These are phyloP conservation scores for Plasmopara viticola DNA, from an alignment of 352 stramenopile genomes.

Conservation along the genomic window DNA sequence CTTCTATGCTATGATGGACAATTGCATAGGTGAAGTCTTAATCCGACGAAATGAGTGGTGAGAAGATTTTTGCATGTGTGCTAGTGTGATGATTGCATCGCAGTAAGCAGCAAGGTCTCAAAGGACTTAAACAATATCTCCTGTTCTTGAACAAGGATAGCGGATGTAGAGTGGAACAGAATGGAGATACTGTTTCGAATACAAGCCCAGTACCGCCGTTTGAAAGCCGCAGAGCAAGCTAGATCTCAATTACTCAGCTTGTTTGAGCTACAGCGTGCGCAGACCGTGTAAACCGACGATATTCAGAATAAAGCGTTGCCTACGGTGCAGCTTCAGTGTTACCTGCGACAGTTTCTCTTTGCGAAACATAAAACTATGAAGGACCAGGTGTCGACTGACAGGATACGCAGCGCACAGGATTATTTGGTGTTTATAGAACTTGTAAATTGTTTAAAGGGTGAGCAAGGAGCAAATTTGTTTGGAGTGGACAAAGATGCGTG, in stretches of 20 bases:
- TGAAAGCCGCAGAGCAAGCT: slow-evolving; percentile 16
- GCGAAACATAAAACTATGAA: slow-evolving; percentile 4
- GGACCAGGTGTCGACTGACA: slow-evolving; percentile 5
- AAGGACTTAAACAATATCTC: slow-evolving; percentile 4
- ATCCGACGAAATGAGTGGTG: too few species aligned
- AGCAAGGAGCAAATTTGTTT: slow-evolving; percentile 20
- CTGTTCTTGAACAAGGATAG: too few species aligned
- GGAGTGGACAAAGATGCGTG: slow-evolving; percentile 23
- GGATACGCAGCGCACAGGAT: slow-evolving; percentile 42
- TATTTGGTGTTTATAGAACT: slow-evolving; percentile 59
- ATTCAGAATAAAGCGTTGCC: slow-evolving; percentile 31
- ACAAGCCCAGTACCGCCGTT: slow-evolving; percentile 40
- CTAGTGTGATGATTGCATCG: too few species aligned
- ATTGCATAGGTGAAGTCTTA: too few species aligned
- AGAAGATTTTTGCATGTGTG: too few species aligned
- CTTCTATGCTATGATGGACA: too few species aligned
- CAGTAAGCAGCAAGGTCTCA: too few species aligned
- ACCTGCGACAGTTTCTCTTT: slow-evolving; percentile 48
- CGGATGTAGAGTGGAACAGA: too few species aligned
- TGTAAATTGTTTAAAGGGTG: slow-evolving; percentile 39
- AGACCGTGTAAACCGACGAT: slow-evolving; percentile 21
- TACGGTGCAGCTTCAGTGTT: slow-evolving; percentile 16
- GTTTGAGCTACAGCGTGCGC: slow-evolving; percentile 36
- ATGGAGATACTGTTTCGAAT: too few species aligned
- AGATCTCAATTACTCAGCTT: slow-evolving; percentile 29